phyloP scores from a whole-genome alignment of 2,329 filamentous ascomycete species.

The Alternaria dauci region DNA sequence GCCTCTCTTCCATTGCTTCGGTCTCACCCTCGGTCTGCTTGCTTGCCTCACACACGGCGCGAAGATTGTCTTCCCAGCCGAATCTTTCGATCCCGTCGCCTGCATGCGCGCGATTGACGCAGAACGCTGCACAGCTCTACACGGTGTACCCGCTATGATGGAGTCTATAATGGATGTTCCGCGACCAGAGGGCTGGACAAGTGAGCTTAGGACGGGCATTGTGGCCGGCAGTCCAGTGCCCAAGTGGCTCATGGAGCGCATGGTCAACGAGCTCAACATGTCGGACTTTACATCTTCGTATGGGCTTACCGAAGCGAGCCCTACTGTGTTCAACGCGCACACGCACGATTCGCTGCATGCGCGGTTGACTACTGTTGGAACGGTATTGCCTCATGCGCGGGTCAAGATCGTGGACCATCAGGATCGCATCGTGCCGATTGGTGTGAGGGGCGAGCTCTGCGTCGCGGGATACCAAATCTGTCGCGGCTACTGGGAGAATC shows the following conservation, averaged over 20 bases:
- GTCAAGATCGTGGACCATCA: slow-evolving; percentile 80
- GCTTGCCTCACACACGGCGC: slow-evolving; percentile 76
- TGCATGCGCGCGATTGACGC: slow-evolving; percentile 69
- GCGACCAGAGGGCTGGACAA: slow-evolving; percentile 56
- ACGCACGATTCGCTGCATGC: slow-evolving; percentile 73
- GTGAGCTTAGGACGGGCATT: slow-evolving; percentile 73
- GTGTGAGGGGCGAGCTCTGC: slow-evolving; percentile 75
- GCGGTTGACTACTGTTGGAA: slow-evolving; percentile 76
- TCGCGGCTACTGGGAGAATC: slow-evolving; percentile 70
- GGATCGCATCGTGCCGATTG: slow-evolving; percentile 72
- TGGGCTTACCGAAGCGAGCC: slow-evolving; percentile 78
- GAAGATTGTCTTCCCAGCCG: slow-evolving; percentile 76
- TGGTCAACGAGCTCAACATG: slow-evolving; percentile 77
- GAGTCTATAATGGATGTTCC: slow-evolving; percentile 66
- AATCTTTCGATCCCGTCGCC: slow-evolving; percentile 74
- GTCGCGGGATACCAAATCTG: slow-evolving; percentile 81
- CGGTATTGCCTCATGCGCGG: slow-evolving; percentile 74
- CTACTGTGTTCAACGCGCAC: slow-evolving; percentile 82
- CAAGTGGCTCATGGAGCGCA: slow-evolving; percentile 74
- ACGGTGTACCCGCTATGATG: slow-evolving; percentile 87
- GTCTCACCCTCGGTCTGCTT: slow-evolving; percentile 78
- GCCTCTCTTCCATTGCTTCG: slow-evolving; percentile 87
- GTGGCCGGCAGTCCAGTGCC: slow-evolving; percentile 82
- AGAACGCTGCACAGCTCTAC: slow-evolving; percentile 70
- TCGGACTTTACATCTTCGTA: slow-evolving; percentile 68